Conservation (phyloP, 257 asterid species). For the Solanum gracilifrons region DNA sequence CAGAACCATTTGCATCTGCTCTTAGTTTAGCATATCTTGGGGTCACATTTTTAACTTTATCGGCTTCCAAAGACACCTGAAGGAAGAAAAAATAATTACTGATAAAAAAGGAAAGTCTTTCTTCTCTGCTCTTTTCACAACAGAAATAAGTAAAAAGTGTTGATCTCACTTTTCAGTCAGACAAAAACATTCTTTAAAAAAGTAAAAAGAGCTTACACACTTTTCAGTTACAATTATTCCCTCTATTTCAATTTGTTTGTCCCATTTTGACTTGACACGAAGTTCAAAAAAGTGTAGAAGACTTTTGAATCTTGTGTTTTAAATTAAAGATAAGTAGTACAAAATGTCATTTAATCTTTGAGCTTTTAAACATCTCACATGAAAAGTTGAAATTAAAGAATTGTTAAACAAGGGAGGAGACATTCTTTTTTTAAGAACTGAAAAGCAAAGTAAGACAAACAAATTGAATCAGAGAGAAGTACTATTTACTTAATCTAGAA, state of each 20-base stretch:
- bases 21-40: slow-evolving; percentile 86
- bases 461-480: not conserved
- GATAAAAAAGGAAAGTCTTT: not conserved
- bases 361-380: not conserved
- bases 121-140: not conserved
- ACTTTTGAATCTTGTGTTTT: not conserved
- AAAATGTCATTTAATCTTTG: not conserved
- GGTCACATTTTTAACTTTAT: slow-evolving; percentile 89
- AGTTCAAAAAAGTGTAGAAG: not conserved
- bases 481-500: not conserved
- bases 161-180: not conserved
- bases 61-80: slow-evolving; percentile 87
- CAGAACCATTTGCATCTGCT: slow-evolving; percentile 68
- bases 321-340: no score
- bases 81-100: not conserved
- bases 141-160: not conserved
- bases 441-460: not conserved
- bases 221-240: not conserved
- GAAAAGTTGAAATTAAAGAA: not conserved
- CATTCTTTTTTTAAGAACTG: not conserved
- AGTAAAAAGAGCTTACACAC: not conserved
- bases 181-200: not conserved
- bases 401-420: not conserved
- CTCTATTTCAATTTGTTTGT: not conserved
- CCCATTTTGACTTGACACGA: not conserved